phyloP scores from a whole-genome alignment of 2,329 filamentous ascomycete genomes.

The Emericellopsis atlantica region DNA sequence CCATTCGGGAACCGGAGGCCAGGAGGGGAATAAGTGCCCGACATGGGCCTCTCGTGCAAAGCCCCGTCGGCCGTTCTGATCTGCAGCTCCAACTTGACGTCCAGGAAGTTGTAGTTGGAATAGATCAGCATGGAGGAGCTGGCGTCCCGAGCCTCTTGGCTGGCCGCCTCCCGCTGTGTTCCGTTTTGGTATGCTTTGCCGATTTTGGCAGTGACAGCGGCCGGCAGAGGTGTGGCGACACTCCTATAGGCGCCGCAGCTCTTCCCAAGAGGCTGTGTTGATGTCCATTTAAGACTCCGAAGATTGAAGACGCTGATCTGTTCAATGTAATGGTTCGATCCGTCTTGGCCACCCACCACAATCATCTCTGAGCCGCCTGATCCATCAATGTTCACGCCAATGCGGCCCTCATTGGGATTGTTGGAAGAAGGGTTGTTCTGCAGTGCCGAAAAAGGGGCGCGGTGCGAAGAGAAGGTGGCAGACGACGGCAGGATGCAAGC shows the following conservation, averaged over 20 bases:
- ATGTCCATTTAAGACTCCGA: constrained; percentile 89
- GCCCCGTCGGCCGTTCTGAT: constrained; percentile 74
- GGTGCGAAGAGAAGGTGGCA: constrained; percentile 73
- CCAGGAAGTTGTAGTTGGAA: constrained; percentile 97
- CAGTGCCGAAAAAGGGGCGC: constrained; percentile 73
- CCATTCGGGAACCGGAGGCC: constrained; percentile 93
- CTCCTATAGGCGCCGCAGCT: constrained; percentile 95
- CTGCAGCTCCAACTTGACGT: constrained; percentile 92
- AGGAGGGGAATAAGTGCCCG: constrained; percentile 73
- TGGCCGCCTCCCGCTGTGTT: constrained; percentile 29
- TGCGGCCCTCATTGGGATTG: constrained; percentile 77
- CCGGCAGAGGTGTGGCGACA: constrained; percentile 74
- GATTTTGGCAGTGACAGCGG: constrained; percentile 51
- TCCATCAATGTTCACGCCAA: constrained; percentile 83
- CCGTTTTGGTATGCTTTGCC: constrained; percentile 41
- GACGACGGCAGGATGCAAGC: constrained; percentile 84
- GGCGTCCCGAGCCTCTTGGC: constrained; percentile 39
- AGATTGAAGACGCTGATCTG: constrained; percentile 98
- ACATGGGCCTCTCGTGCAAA: constrained; percentile 80
- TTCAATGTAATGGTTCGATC: constrained; percentile 97
- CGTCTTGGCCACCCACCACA: constrained; percentile 91
- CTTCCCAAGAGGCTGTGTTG: constrained; percentile 73
- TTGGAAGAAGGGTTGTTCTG: constrained; percentile 76
- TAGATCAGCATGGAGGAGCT: constrained; percentile 85
- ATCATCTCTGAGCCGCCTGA: constrained; percentile 93